Evolutionary conservation across 768 basidiomycete genomes (phyloP).

Genomic region (Suillus americanus): DNA sequence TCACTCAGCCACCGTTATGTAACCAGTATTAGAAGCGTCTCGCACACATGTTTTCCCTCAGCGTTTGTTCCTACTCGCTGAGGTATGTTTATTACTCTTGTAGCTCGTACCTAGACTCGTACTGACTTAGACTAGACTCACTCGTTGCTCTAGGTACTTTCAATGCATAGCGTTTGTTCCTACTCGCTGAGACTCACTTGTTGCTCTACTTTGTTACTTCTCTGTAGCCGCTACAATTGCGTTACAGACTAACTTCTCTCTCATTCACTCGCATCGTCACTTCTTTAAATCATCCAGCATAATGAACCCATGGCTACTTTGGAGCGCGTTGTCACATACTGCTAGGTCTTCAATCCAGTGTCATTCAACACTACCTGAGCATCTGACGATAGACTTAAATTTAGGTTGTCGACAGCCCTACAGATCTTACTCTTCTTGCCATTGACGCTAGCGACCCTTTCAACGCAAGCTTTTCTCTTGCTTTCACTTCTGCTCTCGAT

Average conservation of each 20-base stretch:
- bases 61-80: no score
- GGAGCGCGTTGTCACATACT: conserved; percentile 63
- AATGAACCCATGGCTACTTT: conserved; percentile 62
- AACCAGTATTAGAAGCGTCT: no score
- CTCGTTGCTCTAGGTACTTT: no score
- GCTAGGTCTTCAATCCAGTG: conserved; percentile 45
- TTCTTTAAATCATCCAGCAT: neutral
- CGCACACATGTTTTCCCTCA: no score
- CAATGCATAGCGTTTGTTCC: no score
- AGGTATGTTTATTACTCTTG: no score
- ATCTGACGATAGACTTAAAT: conserved; percentile 8
- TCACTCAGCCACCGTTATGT: no score
- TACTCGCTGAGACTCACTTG: no score
- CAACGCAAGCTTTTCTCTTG: conserved; percentile 74
- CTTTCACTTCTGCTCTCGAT: conserved; percentile 75
- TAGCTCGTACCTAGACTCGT: no score
- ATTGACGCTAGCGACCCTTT: conserved; percentile 80
- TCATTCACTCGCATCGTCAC: neutral
- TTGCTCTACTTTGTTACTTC: neutral
- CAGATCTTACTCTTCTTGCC: conserved; percentile 86
- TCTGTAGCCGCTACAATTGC: neutral
- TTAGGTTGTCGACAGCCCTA: conserved; percentile 70
- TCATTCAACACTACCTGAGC: conserved; percentile 4
- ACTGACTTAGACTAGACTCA: no score
- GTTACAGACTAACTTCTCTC: neutral